Conservation (phyloP, 2,329 filamentous ascomycete species). For the Helotiales sp. region DNA sequence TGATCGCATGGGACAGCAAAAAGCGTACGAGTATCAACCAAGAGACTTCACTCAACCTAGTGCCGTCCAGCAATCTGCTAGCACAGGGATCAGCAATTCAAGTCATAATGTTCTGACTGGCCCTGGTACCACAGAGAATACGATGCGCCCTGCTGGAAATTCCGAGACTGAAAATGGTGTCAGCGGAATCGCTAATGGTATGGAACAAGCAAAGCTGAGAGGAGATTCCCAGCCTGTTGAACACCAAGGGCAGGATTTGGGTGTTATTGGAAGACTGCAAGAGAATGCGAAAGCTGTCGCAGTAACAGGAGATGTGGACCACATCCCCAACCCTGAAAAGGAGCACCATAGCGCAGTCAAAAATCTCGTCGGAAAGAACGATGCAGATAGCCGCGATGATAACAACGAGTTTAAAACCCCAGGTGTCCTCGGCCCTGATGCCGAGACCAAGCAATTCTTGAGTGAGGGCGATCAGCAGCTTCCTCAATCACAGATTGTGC, state of each 20-base stretch:
- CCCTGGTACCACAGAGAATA: slow-evolving; percentile 31
- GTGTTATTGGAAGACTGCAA: slow-evolving; percentile 22
- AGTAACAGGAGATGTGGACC: slow-evolving; percentile 37
- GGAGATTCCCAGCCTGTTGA: slow-evolving; percentile 1
- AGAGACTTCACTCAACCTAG: slow-evolving; percentile 29
- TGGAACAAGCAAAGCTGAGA: slow-evolving; percentile 21
- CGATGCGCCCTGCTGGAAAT: slow-evolving; percentile 17
- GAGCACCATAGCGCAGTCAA: slow-evolving; percentile 1
- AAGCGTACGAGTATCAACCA: slow-evolving; percentile 31
- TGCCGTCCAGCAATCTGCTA: background rate
- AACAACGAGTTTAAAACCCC: background rate
- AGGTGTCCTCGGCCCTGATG: slow-evolving; percentile 30
- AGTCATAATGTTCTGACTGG: slow-evolving; percentile 19
- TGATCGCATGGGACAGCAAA: slow-evolving; percentile 19
- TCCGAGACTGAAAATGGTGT: slow-evolving; percentile 7
- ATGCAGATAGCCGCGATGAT: background rate
- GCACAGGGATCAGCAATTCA: background rate
- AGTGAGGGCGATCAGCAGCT: slow-evolving; percentile 35
- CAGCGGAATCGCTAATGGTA: slow-evolving; percentile 5
- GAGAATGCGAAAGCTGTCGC: slow-evolving; percentile 35
- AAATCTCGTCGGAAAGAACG: background rate
- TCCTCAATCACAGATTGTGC: slow-evolving; percentile 32
- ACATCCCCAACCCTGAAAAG: slow-evolving; percentile 27
- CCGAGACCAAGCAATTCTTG: slow-evolving; percentile 35
- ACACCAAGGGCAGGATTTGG: slow-evolving; percentile 29